Conservation (phyloP, 2,329 filamentous ascomycete species). For the Microcyclospora pomicola region DNA sequence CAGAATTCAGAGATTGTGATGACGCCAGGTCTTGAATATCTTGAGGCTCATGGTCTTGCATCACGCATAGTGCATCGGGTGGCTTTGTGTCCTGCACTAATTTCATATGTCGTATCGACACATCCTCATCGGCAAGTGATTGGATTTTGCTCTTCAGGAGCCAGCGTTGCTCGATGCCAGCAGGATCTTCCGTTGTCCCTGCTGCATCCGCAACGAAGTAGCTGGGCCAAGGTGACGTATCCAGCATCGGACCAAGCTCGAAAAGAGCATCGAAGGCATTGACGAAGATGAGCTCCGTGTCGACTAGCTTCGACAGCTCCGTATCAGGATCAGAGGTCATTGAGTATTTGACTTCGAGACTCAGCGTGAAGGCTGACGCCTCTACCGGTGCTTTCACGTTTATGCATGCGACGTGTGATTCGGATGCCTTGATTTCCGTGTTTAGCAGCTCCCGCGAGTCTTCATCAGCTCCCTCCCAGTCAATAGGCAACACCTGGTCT, state of each 20-base stretch:
- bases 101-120: constrained; percentile 50
- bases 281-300: constrained; percentile 57
- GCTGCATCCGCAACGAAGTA: constrained; percentile 49
- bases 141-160: constrained; percentile 55
- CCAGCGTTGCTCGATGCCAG: constrained; percentile 71
- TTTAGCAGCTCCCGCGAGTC: constrained; percentile 2
- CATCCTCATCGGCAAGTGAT: constrained; percentile 57
- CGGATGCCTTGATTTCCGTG: constrained; percentile 5
- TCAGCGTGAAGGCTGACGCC: constrained; percentile 50
- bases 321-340: constrained; percentile 68
- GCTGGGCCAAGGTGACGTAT: constrained; percentile 71
- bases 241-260: constrained; percentile 66
- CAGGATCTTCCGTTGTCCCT: constrained; percentile 16
- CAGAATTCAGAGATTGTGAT: constrained; percentile 4
- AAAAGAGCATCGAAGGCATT: constrained; percentile 87
- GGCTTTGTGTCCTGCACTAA: constrained; percentile 48
- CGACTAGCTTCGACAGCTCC: constrained; percentile 59
- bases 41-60: constrained; percentile 8
- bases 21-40: constrained; percentile 7
- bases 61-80: constrained; percentile 46
- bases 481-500: constrained; percentile 6
- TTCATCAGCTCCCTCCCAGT: constrained; percentile 18
- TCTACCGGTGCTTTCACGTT: constrained; percentile 27
- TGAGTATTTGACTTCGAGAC: constrained; percentile 62
- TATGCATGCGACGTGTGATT: constrained; percentile 6